A percentile compares a stretch with the other conserved stretches of the same genome.
Evolutionary conservation across 371 early-diverging fungal genomes (phyloP).

Genomic region (Lichtheimia corymbifera): DNA sequence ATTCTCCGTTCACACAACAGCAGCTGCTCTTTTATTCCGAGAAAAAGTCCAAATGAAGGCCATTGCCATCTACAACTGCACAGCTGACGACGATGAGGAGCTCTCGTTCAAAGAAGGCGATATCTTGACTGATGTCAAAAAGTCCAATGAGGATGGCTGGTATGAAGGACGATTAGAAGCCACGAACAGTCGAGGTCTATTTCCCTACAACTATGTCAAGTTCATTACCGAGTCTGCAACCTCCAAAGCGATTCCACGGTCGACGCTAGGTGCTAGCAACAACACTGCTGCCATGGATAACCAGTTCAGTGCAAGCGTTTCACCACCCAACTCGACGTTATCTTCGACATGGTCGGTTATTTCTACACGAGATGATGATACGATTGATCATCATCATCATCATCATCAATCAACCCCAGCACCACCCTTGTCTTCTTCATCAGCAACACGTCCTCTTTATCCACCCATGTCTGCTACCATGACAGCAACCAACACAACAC

Average conservation of each 20-base stretch:
- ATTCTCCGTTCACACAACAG: no score
- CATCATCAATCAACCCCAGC: background rate
- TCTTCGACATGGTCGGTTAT: slow-evolving; percentile 29
- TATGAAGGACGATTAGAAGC: slow-evolving; percentile 53
- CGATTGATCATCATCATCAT: background rate
- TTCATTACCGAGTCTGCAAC: slow-evolving; percentile 24
- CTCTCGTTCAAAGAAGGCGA: slow-evolving; percentile 62
- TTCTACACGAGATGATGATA: slow-evolving; percentile 11
- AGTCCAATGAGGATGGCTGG: slow-evolving; percentile 63
- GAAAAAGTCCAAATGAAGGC: slow-evolving; percentile 28
- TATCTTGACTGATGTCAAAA: slow-evolving; percentile 52
- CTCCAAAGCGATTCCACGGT: slow-evolving; percentile 9
- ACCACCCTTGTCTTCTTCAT: no score
- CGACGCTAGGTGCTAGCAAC: background rate
- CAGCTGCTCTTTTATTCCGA: no score
- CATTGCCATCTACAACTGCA: slow-evolving; percentile 64
- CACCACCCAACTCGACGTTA: slow-evolving; percentile 20
- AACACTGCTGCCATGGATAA: background rate
- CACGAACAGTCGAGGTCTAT: slow-evolving; percentile 47
- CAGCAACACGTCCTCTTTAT: background rate
- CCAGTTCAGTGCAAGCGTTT: slow-evolving; percentile 10
- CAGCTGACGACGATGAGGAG: slow-evolving; percentile 61
- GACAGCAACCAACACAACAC: background rate
- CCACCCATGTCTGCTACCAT: slow-evolving; percentile 1
- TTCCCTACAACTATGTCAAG: slow-evolving; percentile 60